Evolutionary conservation across 768 basidiomycete genomes (phyloP).

Genomic region (Mycena maculata): DNA sequence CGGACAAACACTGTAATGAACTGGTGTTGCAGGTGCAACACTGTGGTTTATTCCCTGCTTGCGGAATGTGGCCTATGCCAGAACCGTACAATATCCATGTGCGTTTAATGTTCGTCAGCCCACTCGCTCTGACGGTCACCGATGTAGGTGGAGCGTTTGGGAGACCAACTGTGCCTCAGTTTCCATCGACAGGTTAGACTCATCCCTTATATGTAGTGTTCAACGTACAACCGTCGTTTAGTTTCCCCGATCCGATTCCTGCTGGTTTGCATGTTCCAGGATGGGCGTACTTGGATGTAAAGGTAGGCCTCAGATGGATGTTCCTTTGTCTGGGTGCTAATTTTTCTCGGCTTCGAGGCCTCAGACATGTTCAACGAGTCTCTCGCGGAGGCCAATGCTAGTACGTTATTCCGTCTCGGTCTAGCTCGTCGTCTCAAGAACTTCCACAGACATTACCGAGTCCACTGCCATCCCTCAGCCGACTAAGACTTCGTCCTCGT

Average conservation of each 20-base stretch:
- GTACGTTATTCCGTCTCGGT: slow-evolving; percentile 37
- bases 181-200: slow-evolving; percentile 24
- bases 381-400: slow-evolving; percentile 44
- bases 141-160: slow-evolving; percentile 39
- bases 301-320: slow-evolving; percentile 41
- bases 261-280: slow-evolving; percentile 61
- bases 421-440: background rate
- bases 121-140: no score
- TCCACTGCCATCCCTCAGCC: slow-evolving; percentile 52
- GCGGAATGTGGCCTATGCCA: slow-evolving; percentile 61
- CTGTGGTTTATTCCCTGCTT: slow-evolving; percentile 55
- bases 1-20: no score
- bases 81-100: slow-evolving; percentile 47
- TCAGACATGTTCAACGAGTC: slow-evolving; percentile 53
- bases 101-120: slow-evolving; percentile 15
- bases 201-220: slow-evolving; percentile 15
- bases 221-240: background rate
- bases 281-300: slow-evolving; percentile 72
- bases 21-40: no score
- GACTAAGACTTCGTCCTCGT: slow-evolving; percentile 38
- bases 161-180: slow-evolving; percentile 36
- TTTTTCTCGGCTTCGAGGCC: slow-evolving; percentile 38
- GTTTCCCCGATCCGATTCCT: slow-evolving; percentile 57
- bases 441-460: slow-evolving; percentile 53
- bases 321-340: background rate